Base-by-base conservation (phyloP, 78 protist species). In the Emiliania huxleyi region DNA sequence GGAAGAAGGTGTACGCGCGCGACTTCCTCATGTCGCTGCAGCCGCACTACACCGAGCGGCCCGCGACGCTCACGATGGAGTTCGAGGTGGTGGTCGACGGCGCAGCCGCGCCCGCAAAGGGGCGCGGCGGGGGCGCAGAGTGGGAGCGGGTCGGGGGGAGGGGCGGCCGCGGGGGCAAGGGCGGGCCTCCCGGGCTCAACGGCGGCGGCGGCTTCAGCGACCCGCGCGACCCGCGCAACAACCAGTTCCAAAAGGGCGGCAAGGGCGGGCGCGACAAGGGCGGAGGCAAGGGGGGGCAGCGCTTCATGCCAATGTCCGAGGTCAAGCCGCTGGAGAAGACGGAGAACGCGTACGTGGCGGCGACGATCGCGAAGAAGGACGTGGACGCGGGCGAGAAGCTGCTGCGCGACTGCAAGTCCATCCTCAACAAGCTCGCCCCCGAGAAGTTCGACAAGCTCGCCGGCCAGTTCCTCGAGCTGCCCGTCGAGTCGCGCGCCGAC, bases 401-500 rank as follows among this genome's bases (percentile, higher is more conserved):
- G 56, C 26, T 75, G 42, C 49, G 90, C 69, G 21, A 1, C 43
- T 2, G 44, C 69, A 87, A 75, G 79, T 33, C 84, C 12, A 2
- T 94, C 22, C 91, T 94, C 44, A 94, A 94, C 92, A 94, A 90
- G 92, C 44, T 94, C 33, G 52, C 95, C 38, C 88, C 83, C 43
- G 95, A 94, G 52, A 91, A 91, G 35, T 91, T 77, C 88, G 95
- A 91, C n/a, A 56, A 45, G 73, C 89, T 94, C 52, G 3, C 35
- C 21, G 33, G n/a, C 26, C 46, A 94, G 29, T 23, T 94, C 48
- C 22, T 83, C 42, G 55, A 40, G 49, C 33, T 90, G 29, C 73
- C 1, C 18, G 73, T 91, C 40, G 21, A 11, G 40, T 23, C 62
- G 33, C 56, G 23, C 62, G 38, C 62, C 69, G 45, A 45, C 23